A percentile compares a stretch with the other conserved stretches of the same genome.
These are phyloP conservation scores for Ascosphaera apis DNA, from an alignment of 2,329 filamentous ascomycete genomes.

Conservation along the genomic window DNA sequence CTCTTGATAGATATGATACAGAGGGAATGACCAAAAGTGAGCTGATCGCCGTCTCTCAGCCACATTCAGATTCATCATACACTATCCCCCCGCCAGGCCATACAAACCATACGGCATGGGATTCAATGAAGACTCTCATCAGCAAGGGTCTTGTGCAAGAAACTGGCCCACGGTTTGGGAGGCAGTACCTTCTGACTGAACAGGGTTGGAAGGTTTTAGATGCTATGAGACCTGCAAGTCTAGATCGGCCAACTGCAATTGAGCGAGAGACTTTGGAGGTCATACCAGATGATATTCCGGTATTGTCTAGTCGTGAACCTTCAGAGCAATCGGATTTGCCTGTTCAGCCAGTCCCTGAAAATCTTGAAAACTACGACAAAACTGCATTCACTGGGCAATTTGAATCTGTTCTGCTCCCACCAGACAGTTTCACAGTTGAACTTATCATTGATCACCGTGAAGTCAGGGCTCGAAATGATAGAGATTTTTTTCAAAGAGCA, in stretches of 20 bases:
- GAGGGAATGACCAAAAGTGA: constrained; percentile 43
- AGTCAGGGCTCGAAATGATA: constrained; percentile 45
- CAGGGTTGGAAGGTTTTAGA: constrained; percentile 46
- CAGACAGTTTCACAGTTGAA: constrained; percentile 47
- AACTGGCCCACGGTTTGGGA: constrained; percentile 37
- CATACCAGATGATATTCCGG: background rate
- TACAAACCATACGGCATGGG: constrained; percentile 61
- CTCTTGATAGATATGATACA: constrained; percentile 30
- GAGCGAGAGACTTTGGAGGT: background rate
- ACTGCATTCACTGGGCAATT: constrained; percentile 14
- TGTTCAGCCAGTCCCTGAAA: background rate
- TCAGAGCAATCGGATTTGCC: background rate
- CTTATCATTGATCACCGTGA: constrained; percentile 55
- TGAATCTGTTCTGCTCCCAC: constrained; percentile 36
- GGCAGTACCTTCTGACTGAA: constrained; percentile 48
- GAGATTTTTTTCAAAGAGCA: constrained; percentile 55
- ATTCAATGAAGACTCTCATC: constrained; percentile 53
- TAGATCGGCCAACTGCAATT: background rate
- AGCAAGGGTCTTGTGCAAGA: constrained; percentile 54
- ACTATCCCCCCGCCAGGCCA: constrained; percentile 41
- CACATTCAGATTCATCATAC: constrained; percentile 51
- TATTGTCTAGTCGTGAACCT: background rate
- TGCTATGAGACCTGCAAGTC: background rate
- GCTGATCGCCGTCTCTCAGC: constrained; percentile 45
- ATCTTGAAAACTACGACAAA: background rate